Evolutionary conservation across 1,284 basidiomycete species (phyloP), one percentile per base, ranked within the genome.

Genomic region (Tilletia setariae): DNA sequence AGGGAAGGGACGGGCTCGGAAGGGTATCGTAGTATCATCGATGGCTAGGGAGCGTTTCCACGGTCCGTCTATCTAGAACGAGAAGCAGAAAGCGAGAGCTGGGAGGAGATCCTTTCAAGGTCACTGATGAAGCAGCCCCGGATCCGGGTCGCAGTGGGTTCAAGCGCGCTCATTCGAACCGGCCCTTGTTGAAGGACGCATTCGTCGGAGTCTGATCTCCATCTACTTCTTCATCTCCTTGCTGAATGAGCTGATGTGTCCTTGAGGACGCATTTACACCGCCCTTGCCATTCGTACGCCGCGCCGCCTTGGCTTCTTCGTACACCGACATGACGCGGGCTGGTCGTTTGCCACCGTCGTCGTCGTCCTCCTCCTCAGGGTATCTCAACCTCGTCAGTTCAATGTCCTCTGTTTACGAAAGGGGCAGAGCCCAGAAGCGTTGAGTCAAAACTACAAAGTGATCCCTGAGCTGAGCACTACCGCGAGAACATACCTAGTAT

Each of bases 401-500:
- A 59, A 79, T 77, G 68, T 79, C 77, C 35, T 74, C 70, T 72
- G 63, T 35, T 65, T 23, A 35, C 6, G 28, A 11, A 4, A 40
- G 16, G 56, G 15, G 53, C 28, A 9, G n/a, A 59, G 64, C 11
- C 23, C 9, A 25, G 23, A 59, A 62, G 44, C n/a, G n/a, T n/a
- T 65, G 47, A 65, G 19, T 11, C 23, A 8, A 40, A 19, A 16
- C n/a, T 30, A 11, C 21, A 32, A 23, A 40, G 9, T 25, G 19
- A 11, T 16, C 71, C 4, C 35, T 6, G 35, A 4, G 35, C 35
- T 40, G 6, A 4, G 11, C 35, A 40, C 35, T 40, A 11, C 35
- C 35, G 67, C 72, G 83, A 82, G 46, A 83, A 83, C 68, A 83
- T 83, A 47, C 83, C 79, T 64, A 84, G 64, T 61, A 84, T 81